phyloP scores from a whole-genome alignment of 352 stramenopile genomes.

The Aphanomyces stellatus region DNA sequence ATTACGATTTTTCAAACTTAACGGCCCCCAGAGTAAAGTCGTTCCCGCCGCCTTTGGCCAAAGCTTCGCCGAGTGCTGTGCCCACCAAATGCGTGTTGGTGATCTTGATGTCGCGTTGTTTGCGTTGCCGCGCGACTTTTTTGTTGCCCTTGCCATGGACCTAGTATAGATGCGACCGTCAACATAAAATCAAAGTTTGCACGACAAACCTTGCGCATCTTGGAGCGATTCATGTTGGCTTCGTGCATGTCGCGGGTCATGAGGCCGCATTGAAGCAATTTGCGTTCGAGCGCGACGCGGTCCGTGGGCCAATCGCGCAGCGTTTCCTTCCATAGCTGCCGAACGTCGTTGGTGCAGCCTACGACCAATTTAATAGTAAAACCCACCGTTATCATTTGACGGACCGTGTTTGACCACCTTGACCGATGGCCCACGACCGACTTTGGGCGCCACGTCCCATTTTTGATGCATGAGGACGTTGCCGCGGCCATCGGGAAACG shows the following conservation, averaged over 20 bases:
- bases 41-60: conserved; percentile 51
- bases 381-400: background rate
- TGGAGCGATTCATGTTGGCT: conserved; percentile 63
- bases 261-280: conserved; percentile 68
- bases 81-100: conserved; percentile 83
- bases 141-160: conserved; percentile 58
- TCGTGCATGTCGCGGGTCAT: conserved; percentile 41
- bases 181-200: background rate
- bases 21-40: conserved; percentile 79
- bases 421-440: conserved; percentile 63
- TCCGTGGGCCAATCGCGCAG: conserved; percentile 61
- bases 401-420: conserved; percentile 70
- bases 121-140: conserved; percentile 67
- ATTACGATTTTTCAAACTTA: conserved; percentile 68
- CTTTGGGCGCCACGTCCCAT: conserved; percentile 36
- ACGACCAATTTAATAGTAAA: conserved; percentile 4
- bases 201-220: conserved; percentile 45
- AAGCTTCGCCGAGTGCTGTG: conserved; percentile 74
- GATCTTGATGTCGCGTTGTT: conserved; percentile 85
- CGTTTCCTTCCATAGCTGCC: conserved; percentile 74
- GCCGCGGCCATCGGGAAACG: conserved; percentile 51
- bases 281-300: conserved; percentile 64
- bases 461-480: background rate
- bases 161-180: background rate
- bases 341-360: conserved; percentile 80